Percentiles rank a stretch among this genome's conserved stretches.
phyloP scores from a whole-genome alignment of 495 filamentous ascomycete species.

The Lasiosphaeria hispida region DNA sequence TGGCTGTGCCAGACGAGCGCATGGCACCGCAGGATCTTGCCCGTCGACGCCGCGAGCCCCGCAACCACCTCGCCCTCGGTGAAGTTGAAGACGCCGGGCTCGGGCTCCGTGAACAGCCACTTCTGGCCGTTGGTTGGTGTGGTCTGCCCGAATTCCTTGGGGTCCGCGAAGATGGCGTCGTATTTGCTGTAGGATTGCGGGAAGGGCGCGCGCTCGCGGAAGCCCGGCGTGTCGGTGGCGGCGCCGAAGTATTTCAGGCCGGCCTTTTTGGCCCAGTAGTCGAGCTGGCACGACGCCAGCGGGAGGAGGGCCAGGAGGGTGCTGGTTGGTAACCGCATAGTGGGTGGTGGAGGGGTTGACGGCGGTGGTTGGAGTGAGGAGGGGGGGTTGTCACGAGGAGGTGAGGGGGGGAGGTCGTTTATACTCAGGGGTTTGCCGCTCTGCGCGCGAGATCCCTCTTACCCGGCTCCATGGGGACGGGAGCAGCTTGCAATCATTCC shows the following conservation, averaged over 20 bases:
- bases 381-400: background rate
- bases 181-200: conserved; percentile 28
- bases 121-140: conserved; percentile 55
- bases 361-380: background rate
- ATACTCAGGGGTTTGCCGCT: background rate
- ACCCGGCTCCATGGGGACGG: conserved; percentile 21
- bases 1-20: conserved; percentile 61
- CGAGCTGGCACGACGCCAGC: conserved; percentile 31
- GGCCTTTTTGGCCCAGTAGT: conserved; percentile 38
- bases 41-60: conserved; percentile 44
- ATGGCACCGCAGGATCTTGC: conserved; percentile 56
- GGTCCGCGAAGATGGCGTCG: conserved; percentile 42
- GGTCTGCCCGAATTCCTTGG: conserved; percentile 50
- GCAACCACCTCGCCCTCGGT: conserved; percentile 51
- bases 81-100: conserved; percentile 49
- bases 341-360: background rate
- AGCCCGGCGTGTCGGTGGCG: conserved; percentile 45
- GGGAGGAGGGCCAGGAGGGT: conserved; percentile 11
- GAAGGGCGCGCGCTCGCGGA: conserved; percentile 36
- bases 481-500: conserved; percentile 7
- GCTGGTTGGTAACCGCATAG: conserved; percentile 11
- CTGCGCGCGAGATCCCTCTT: background rate
- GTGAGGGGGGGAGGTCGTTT: background rate
- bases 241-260: conserved; percentile 51
- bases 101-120: conserved; percentile 54